Percentiles rank a stretch among this genome's conserved stretches.
phyloP scores from a whole-genome alignment of 306 rosid species.

The Malus sieversii region DNA sequence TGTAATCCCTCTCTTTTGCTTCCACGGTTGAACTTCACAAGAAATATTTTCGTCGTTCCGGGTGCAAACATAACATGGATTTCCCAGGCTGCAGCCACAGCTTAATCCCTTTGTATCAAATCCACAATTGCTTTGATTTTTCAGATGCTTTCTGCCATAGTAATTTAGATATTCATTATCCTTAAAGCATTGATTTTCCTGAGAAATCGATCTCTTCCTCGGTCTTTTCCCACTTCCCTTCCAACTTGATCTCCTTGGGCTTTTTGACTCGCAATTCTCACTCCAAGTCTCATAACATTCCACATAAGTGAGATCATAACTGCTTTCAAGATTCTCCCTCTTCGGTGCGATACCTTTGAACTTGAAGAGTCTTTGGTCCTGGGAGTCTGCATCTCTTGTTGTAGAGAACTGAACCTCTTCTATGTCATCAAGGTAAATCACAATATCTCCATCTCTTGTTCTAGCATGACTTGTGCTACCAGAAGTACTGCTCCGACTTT shows the following conservation, averaged over 20 bases:
- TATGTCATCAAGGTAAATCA: constrained; percentile 44
- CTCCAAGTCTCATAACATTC: constrained; percentile 18
- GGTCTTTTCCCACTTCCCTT: constrained; percentile 30
- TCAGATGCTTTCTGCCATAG: constrained; percentile 35
- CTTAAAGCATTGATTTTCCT: constrained; percentile 30
- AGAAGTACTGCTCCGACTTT: not conserved
- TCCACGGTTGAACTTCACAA: constrained; percentile 11
- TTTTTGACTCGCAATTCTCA: constrained; percentile 32
- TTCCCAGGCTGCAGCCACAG: constrained; percentile 28
- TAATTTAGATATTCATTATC: constrained; percentile 37
- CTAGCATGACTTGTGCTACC: not conserved
- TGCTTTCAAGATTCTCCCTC: constrained; percentile 6
- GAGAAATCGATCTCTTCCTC: constrained; percentile 34
- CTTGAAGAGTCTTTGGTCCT: constrained; percentile 49
- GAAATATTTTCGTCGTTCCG: constrained; percentile 4
- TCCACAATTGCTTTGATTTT: constrained; percentile 10
- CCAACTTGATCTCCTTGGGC: constrained; percentile 22
- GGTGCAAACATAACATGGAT: constrained; percentile 29
- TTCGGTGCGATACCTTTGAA: constrained; percentile 26
- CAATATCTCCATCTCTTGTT: constrained; percentile 9
- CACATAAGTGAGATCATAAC: constrained; percentile 6
- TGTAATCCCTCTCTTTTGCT: constrained; percentile 19
- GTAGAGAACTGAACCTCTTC: constrained; percentile 38
- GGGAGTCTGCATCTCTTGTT: constrained; percentile 23
- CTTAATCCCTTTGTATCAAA: not conserved